Evolutionary conservation across 2,329 filamentous ascomycete species (phyloP).

Genomic region (Xylaria sp.): DNA sequence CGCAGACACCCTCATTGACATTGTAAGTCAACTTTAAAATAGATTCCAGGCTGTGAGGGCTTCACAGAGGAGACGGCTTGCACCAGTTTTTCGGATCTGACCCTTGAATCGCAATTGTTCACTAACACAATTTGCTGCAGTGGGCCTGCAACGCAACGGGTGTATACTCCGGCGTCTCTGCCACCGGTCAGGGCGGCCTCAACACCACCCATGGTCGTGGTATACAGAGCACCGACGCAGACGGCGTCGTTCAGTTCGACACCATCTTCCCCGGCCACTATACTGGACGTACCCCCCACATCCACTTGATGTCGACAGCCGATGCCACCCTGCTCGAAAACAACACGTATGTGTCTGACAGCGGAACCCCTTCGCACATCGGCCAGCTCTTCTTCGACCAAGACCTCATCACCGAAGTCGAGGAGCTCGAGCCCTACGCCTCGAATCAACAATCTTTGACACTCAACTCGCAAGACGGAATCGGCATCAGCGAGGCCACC

Average conservation of each 20-base stretch:
- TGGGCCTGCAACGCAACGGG: constrained; percentile 55
- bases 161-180: constrained; percentile 51
- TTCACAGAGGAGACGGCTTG: neutral
- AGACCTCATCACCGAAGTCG: constrained; percentile 60
- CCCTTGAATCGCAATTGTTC: neutral
- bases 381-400: constrained; percentile 72
- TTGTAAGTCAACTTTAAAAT: constrained; percentile 27
- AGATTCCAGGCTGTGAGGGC: too few species aligned
- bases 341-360: constrained; percentile 53
- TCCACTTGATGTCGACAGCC: constrained; percentile 47
- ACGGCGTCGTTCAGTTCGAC: constrained; percentile 52
- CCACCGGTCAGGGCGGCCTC: constrained; percentile 44
- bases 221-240: constrained; percentile 48
- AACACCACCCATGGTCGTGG: constrained; percentile 49
- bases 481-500: constrained; percentile 59
- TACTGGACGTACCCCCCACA: constrained; percentile 48
- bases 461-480: constrained; percentile 60
- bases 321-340: constrained; percentile 54
- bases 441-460: constrained; percentile 56
- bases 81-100: neutral
- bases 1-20: constrained; percentile 49
- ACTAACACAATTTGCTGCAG: constrained; percentile 11
- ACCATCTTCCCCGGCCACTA: constrained; percentile 50
- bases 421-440: constrained; percentile 56
- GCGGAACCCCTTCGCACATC: constrained; percentile 63